Conservation (phyloP, 1,284 basidiomycete species). For the Trametes polyzona region DNA sequence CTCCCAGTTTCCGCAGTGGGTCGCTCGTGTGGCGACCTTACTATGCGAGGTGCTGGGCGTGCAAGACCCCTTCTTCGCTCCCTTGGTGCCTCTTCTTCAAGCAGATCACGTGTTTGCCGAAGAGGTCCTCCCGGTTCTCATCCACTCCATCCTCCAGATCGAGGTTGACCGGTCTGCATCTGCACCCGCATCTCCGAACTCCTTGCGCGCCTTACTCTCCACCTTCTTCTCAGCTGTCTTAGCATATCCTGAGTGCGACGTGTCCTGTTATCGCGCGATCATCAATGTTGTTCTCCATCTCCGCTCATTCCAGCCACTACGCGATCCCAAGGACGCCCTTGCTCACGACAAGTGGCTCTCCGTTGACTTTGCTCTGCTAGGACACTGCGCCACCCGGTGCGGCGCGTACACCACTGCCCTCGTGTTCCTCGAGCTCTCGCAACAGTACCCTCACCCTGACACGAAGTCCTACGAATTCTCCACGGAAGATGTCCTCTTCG, state of each 20-base stretch:
- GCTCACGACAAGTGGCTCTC: slow-evolving; percentile 84
- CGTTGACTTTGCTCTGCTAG: slow-evolving; percentile 77
- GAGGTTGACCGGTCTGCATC: slow-evolving; percentile 37
- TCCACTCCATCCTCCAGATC: slow-evolving; percentile 68
- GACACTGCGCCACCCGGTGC: slow-evolving; percentile 74
- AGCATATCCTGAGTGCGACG: slow-evolving; percentile 42
- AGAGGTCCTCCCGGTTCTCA: slow-evolving; percentile 73
- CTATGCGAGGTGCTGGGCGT: slow-evolving; percentile 63
- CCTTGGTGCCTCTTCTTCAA: slow-evolving; percentile 63
- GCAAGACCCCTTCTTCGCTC: slow-evolving; percentile 68
- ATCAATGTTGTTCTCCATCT: slow-evolving; percentile 85
- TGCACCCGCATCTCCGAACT: slow-evolving; percentile 16
- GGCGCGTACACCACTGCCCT: slow-evolving; percentile 89
- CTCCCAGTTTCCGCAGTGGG: slow-evolving; percentile 65
- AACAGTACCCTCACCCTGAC: slow-evolving; percentile 50
- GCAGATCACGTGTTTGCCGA: slow-evolving; percentile 64
- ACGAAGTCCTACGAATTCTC: slow-evolving; percentile 34
- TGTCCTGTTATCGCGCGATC: slow-evolving; percentile 62
- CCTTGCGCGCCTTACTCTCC: slow-evolving; percentile 50
- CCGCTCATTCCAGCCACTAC: slow-evolving; percentile 60
- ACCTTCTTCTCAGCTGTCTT: slow-evolving; percentile 69
- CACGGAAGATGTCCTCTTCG: slow-evolving; percentile 77
- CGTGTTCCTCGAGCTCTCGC: slow-evolving; percentile 85
- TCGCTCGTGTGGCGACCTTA: slow-evolving; percentile 60
- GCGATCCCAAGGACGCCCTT: slow-evolving; percentile 52